These are phyloP conservation scores for Cladosporium halotolerans DNA, from an alignment of 2,329 filamentous ascomycete species.

Conservation along the genomic window DNA sequence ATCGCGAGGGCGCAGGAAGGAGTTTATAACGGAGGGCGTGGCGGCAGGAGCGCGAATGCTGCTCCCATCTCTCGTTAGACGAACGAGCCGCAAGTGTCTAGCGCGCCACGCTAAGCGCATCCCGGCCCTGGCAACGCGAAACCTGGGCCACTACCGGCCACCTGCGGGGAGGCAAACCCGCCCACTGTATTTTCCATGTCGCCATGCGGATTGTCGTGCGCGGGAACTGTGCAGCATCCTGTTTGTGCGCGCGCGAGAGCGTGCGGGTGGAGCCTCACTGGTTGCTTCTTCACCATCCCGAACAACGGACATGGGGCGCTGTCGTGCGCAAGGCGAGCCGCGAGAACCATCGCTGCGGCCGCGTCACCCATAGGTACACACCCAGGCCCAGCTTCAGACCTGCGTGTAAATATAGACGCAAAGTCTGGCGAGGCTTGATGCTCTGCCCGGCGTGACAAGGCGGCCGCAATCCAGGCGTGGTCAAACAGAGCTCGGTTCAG, in stretches of 20 bases:
- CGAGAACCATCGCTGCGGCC: neutral
- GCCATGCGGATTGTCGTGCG: neutral
- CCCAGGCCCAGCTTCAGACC: neutral
- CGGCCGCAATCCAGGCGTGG: neutral
- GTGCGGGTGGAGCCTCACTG: neutral
- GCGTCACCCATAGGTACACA: neutral
- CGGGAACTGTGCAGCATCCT: neutral
- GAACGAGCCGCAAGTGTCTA: neutral
- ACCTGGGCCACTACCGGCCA: neutral
- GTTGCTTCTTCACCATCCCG: neutral
- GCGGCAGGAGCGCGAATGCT: neutral
- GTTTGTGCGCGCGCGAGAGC: neutral
- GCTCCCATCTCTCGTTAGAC: neutral
- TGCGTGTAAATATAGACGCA: neutral
- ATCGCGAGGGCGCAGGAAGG: neutral
- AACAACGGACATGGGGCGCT: neutral
- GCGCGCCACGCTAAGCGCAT: neutral
- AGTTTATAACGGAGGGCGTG: neutral
- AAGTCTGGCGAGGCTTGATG: neutral
- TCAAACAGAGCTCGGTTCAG: neutral
- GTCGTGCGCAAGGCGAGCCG: neutral
- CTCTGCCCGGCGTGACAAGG: neutral
- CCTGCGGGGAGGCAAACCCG: neutral
- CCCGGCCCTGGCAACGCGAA: neutral
- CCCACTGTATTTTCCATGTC: neutral